Percentiles rank a stretch among this genome's conserved stretches.
Conservation (phyloP, 306 rosid genomes). For the Bauhinia variegata region DNA sequence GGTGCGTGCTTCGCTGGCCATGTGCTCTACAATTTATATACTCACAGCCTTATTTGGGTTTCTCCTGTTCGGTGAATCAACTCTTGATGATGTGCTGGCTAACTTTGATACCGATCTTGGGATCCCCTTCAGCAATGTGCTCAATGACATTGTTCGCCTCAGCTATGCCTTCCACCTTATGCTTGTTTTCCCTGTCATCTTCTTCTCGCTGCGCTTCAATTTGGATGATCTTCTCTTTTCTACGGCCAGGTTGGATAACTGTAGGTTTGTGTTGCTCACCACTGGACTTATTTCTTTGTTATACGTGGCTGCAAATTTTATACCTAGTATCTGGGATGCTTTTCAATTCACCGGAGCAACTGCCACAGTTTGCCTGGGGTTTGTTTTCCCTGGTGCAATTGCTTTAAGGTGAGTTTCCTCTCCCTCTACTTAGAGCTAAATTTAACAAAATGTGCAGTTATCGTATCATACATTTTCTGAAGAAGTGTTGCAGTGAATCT, state of each 20-base stretch:
- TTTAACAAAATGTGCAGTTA: background rate
- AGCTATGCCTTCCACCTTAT: slow-evolving; percentile 73
- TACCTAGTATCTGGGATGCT: slow-evolving; percentile 72
- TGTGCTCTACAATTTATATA: slow-evolving; percentile 60
- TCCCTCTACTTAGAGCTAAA: background rate
- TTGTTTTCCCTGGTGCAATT: slow-evolving; percentile 71
- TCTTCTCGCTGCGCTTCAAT: slow-evolving; percentile 64
- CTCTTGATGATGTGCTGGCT: slow-evolving; percentile 68
- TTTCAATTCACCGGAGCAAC: slow-evolving; percentile 80
- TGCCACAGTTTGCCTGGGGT: slow-evolving; percentile 72
- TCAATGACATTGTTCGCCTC: slow-evolving; percentile 62
- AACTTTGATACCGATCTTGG: slow-evolving; percentile 71
- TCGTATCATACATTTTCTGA: background rate
- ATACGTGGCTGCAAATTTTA: slow-evolving; percentile 64
- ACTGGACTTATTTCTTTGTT: slow-evolving; percentile 48
- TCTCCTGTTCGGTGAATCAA: slow-evolving; percentile 69
- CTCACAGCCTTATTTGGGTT: slow-evolving; percentile 65
- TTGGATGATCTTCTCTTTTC: slow-evolving; percentile 59
- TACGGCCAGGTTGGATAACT: slow-evolving; percentile 44
- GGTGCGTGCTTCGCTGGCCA: slow-evolving; percentile 55
- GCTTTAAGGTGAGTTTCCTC: slow-evolving; percentile 56
- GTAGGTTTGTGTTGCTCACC: slow-evolving; percentile 51
- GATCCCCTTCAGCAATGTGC: slow-evolving; percentile 60
- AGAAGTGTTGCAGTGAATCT: background rate
- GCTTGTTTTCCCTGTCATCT: slow-evolving; percentile 73